phyloP scores from a whole-genome alignment of 2,329 filamentous ascomycete genomes.

The Xylaria sp. region DNA sequence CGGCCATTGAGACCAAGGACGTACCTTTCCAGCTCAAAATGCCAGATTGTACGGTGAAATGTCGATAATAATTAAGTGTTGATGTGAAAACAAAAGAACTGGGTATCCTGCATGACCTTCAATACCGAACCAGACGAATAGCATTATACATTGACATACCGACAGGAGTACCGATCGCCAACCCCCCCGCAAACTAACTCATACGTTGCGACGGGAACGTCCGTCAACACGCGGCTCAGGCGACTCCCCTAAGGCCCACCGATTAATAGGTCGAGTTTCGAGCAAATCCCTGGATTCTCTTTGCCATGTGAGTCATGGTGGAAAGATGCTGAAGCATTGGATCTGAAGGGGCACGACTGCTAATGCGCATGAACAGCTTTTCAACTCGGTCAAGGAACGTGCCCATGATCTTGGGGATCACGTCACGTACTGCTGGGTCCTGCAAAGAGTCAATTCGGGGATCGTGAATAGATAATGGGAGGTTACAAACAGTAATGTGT shows the following conservation, averaged over 20 bases:
- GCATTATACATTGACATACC: slow-evolving; percentile 19
- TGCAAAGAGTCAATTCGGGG: slow-evolving; percentile 49
- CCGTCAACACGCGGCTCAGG: slow-evolving; percentile 5
- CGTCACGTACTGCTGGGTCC: slow-evolving; percentile 65
- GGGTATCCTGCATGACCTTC: slow-evolving; percentile 23
- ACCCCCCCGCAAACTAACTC: slow-evolving; percentile 14
- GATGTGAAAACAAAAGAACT: slow-evolving; percentile 20
- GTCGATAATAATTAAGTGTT: slow-evolving; percentile 12
- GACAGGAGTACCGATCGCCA: slow-evolving; percentile 10
- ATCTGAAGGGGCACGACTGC: slow-evolving; percentile 58
- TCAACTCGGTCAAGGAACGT: slow-evolving; percentile 64
- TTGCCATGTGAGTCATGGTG: slow-evolving; percentile 53
- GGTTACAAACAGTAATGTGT: slow-evolving; percentile 59
- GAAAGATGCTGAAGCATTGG: slow-evolving; percentile 60
- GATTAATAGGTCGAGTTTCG: slow-evolving; percentile 41
- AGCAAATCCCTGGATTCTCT: slow-evolving; percentile 41
- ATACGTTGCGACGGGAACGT: not conserved
- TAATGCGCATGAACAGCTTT: slow-evolving; percentile 62
- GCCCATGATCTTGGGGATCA: slow-evolving; percentile 66
- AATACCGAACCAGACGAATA: not conserved
- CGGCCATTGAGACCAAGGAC: not conserved
- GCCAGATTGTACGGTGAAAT: slow-evolving; percentile 14
- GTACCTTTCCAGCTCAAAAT: slow-evolving; percentile 4
- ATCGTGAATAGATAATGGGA: slow-evolving; percentile 25
- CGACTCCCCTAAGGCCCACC: not conserved